Evolutionary conservation across 805 yeast species (phyloP), one percentile per base, ranked within the genome.

Genomic region (Candida stauntonica): DNA sequence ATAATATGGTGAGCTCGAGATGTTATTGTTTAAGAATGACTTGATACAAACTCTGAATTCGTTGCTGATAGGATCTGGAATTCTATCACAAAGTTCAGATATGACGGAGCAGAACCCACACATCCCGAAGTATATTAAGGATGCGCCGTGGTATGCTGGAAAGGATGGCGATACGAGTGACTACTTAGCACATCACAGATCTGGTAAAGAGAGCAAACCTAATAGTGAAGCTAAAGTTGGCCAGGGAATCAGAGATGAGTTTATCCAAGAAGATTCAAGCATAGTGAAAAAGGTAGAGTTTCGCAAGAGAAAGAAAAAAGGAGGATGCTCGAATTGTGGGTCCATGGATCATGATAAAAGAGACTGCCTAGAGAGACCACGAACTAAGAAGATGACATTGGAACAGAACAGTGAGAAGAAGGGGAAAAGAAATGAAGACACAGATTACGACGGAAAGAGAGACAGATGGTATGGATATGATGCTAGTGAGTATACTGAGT

Each of bases 401-500:
- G 40, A 5, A 24, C 28, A 12, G 23, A 9, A 26, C 7, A 34
- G 14, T 18, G 12, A 4, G 4, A 38, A 9, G 17, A 42, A 41
- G 27, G 53, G 53, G 4, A 38, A 33, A n/a, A 50, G 55, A 14
- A 43, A 33, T 13, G 58, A 48, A 20, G 52, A 52, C 13, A 52
- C 52, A 6, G 63, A 52, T 23, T 53, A 47, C 29, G 56, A 52
- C 29, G 60, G 55, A 11, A 60, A 55, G 18, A 60, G 61, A 20
- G 57, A 53, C 38, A 29, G 56, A 13, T 53, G 55, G 95, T 82
- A 74, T 53, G 95, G 95, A 0, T 84, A 77, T 54, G 79, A 81
- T 32, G 68, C 75, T 1, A 64, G 67, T 9, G 86, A 82, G 37
- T 85, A 83, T 64, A 72, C 69, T 33, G 62, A 67, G 11, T 71